Percentiles rank a stretch among this genome's conserved stretches.
phyloP scores from a whole-genome alignment of 2,329 filamentous ascomycete genomes.

The Penicillium concentricum region DNA sequence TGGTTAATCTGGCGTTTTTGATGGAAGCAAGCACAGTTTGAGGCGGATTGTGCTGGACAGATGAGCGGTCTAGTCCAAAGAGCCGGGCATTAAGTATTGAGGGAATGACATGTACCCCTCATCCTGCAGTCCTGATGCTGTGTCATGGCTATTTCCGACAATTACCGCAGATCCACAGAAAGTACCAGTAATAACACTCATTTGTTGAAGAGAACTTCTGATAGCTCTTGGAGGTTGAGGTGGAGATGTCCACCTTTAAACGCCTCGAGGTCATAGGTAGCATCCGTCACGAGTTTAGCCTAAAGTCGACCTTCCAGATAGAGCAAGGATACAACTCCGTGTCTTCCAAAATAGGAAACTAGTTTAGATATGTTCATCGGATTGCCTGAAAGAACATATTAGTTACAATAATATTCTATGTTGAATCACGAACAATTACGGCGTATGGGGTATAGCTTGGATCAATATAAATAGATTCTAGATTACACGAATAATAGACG shows the following conservation, averaged over 20 bases:
- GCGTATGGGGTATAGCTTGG: too few relatives aligned
- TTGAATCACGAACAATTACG: background rate
- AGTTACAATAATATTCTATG: background rate
- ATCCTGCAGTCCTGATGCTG: conserved; percentile 1
- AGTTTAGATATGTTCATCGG: too few relatives aligned
- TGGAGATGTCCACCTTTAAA: conserved; percentile 4
- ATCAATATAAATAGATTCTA: too few relatives aligned
- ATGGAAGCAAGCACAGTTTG: background rate
- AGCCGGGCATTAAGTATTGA: conserved; percentile 1
- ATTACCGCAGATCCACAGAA: background rate
- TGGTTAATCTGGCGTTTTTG: background rate
- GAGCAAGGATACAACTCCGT: background rate
- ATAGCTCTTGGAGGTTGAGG: background rate
- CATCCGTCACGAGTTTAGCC: background rate
- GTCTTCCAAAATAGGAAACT: background rate
- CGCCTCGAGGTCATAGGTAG: conserved; percentile 6
- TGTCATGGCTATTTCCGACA: conserved; percentile 1
- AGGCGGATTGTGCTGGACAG: background rate
- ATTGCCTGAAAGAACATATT: too few relatives aligned
- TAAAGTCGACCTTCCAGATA: background rate
- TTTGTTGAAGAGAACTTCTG: background rate
- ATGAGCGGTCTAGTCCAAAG: background rate
- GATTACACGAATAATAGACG: too few relatives aligned
- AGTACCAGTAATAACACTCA: background rate
- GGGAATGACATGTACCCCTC: conserved; percentile 2